These are phyloP conservation scores for Calonectria naviculata DNA, from an alignment of 2,329 filamentous ascomycete species.

Conservation along the genomic window DNA sequence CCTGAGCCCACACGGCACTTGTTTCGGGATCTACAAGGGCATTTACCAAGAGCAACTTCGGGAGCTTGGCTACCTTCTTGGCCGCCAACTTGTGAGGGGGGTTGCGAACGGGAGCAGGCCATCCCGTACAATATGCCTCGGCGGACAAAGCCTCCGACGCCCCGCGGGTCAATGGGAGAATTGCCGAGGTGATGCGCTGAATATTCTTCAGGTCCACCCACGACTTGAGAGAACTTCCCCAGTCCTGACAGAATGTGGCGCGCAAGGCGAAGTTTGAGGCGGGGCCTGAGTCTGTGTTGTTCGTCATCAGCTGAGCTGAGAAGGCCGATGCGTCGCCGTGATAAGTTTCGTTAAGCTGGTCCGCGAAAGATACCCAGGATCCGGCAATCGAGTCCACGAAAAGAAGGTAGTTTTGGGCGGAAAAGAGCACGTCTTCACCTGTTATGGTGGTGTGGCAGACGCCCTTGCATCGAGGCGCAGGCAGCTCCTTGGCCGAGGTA, in stretches of 20 bases:
- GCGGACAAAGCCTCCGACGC: constrained; percentile 27
- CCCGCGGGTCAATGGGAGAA: constrained; percentile 33
- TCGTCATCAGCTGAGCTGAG: constrained; percentile 17
- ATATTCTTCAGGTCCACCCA: constrained; percentile 26
- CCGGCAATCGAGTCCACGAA: constrained; percentile 22
- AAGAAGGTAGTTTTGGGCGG: constrained; percentile 19
- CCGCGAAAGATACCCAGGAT: constrained; percentile 30
- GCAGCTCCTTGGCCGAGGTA: constrained; percentile 19
- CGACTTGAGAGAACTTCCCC: constrained; percentile 25
- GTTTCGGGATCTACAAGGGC: constrained; percentile 35
- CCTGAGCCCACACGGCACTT: constrained; percentile 32
- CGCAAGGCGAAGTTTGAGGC: constrained; percentile 23
- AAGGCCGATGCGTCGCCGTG: constrained; percentile 34
- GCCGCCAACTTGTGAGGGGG: constrained; percentile 19
- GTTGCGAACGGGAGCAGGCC: constrained; percentile 33
- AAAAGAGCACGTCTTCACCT: constrained; percentile 36
- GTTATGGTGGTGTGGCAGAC: constrained; percentile 27
- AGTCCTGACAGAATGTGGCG: constrained; percentile 39
- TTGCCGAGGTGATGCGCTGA: constrained; percentile 8
- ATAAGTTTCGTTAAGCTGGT: constrained; percentile 24
- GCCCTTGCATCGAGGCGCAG: constrained; percentile 27
- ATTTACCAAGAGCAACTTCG: constrained; percentile 29
- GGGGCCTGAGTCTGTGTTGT: not conserved
- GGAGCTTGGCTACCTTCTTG: constrained; percentile 4
- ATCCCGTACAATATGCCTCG: constrained; percentile 31